Evolutionary conservation across 148 eudicot genomes (phyloP), one percentile per base, ranked within the genome.

Genomic region (Rhododendron molle): DNA sequence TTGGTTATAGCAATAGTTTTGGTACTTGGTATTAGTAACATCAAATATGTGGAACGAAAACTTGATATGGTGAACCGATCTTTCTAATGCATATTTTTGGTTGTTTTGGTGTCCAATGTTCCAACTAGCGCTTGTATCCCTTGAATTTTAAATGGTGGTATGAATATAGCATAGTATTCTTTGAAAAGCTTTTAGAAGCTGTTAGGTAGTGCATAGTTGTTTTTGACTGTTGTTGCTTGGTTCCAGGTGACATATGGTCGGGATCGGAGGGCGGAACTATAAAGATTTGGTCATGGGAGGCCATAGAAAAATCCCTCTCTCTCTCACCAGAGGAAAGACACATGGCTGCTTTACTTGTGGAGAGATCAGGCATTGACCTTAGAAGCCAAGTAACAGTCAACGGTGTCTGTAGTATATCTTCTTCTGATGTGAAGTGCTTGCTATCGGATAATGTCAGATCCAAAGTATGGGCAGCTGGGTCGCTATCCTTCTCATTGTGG

Each of bases 211-310:
- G 7, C 71, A 9, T 28, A 47, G 44, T 46, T 44, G 40, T 28
- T 26, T 62, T n/a, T 34, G 4, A 36, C 40, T 20, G 26, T 6
- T 46, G 28, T 38, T 28, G 47, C 46, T 83, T 80, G 72, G 67
- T 49, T 82, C 76, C 89, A 95, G 99, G 99, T 88, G 98, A 97
- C 87, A 71, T 97, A 82, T 95, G 99, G 99, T 89, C 96, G 26
- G 98, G 98, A 72, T 92, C 91, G 71, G 99, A 97, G 88, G 93
- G 93, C 11, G 99, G 99, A 30, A 84, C 85, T 72, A 94, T 97
- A 86, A 92, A 90, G 79, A 90, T 97, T 23, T 97, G 99, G 98
- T 93, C 98, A 1, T 97, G 96, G 98, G 99, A 97, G 86, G 83
- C 98, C 12, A 87, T 97, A 52, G 96, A 93, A 88, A 97, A 97